Conservation (phyloP, 225 moss, liverwort and hornwort genomes). For the Thuidium tamariscinum region DNA sequence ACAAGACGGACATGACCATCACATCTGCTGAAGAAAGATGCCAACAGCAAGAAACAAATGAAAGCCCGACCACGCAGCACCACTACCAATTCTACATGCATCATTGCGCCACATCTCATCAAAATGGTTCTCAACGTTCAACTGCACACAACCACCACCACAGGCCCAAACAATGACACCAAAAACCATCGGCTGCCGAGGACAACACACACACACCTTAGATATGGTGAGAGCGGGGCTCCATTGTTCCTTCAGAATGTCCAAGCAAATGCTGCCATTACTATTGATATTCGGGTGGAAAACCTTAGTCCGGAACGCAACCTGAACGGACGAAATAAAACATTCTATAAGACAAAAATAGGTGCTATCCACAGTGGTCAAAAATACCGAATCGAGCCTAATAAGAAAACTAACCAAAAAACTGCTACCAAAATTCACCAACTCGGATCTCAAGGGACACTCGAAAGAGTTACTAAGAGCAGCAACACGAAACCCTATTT, state of each 20-base stretch:
- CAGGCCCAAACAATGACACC: not conserved
- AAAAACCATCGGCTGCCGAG: not conserved
- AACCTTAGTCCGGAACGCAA: constrained; percentile 96
- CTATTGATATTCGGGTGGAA: constrained; percentile 99
- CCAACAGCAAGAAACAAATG: not conserved
- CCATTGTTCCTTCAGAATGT: constrained; percentile 99
- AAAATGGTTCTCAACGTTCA: not conserved
- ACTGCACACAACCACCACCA: not conserved
- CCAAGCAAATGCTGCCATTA: constrained; percentile 97
- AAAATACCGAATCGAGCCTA: not conserved
- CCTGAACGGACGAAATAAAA: constrained; percentile 26
- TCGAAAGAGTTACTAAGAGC: not conserved
- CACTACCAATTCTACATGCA: not conserved
- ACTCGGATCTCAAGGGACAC: not conserved
- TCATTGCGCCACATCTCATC: not conserved
- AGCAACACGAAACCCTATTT: not conserved
- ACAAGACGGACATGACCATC: not conserved
- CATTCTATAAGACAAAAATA: not conserved
- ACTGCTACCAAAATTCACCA: not conserved
- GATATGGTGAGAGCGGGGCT: constrained; percentile 95
- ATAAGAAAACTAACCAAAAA: not conserved
- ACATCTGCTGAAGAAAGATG: not conserved
- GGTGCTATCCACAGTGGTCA: not conserved
- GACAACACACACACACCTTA: constrained; percentile 35
- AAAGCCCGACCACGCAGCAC: not conserved